Evolutionary conservation across 768 basidiomycete genomes (phyloP), one percentile per base, ranked within the genome.

Genomic region (Pleurotus tuoliensis): DNA sequence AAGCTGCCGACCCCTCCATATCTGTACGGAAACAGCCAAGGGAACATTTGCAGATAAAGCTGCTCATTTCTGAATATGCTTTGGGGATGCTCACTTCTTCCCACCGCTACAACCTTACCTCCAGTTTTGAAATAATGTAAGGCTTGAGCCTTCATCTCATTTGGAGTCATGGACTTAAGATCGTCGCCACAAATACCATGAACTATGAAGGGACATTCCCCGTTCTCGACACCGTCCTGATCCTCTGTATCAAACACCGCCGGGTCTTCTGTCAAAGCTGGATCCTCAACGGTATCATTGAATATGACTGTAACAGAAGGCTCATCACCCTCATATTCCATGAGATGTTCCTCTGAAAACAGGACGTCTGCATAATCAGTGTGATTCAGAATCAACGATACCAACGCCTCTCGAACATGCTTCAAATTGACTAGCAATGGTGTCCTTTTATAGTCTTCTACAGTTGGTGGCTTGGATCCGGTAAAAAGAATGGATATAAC

Each of bases 21-120:
- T 0, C 74, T 73, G 59, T 74, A 75, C 0, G 72, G 73, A 62
- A 69, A 76, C 2, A 74, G 53, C n/a, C n/a, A n/a, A n/a, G n/a
- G n/a, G n/a, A n/a, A n/a, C n/a, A n/a, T n/a, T n/a, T n/a, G n/a
- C n/a, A 73, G 6, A 41, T 41, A 41, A 3, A 41, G 16, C 16
- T 41, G 40, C 9, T 13, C 13, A 41, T 41, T 41, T 4, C 16
- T 41, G 13, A 13, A 41, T 41, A 41, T 41, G 8, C 13, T 13
- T 8, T 41, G 40, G 4, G 16, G 69, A 52, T 22, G 59, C 69
- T 13, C 63, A 61, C 7, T 63, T 59, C 65, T 62, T 4, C 64
- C 67, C 15, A 69, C 58, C 0, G 37, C 61, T 4, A 75, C 53
- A 0, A 66, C 58, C 11, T 56, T 60, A 6, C 40, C 40, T 13